phyloP scores from a whole-genome alignment of 176 grass and related monocot genomes.

The Canna indica region DNA sequence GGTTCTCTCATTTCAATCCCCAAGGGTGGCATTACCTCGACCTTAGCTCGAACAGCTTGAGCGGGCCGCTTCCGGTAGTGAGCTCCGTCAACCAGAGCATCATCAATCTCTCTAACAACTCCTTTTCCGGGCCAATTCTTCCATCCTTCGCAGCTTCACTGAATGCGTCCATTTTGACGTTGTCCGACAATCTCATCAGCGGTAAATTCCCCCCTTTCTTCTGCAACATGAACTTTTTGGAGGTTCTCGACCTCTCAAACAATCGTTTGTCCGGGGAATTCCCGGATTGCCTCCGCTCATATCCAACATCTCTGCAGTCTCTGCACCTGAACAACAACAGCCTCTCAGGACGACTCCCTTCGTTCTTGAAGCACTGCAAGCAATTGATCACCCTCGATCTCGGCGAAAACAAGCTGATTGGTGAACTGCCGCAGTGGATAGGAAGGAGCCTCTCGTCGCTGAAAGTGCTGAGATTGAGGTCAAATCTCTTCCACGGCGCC shows the following conservation, averaged over 20 bases:
- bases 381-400: not conserved
- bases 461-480: not conserved
- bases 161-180: not conserved
- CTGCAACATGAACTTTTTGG: not conserved
- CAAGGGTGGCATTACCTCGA: not conserved
- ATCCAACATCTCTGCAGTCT: too few species aligned
- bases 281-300: too few species aligned
- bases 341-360: not conserved
- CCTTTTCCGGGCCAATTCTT: not conserved
- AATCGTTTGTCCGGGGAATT: conserved; percentile 1
- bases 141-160: not conserved
- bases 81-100: not conserved
- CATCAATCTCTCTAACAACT: not conserved
- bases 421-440: not conserved
- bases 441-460: not conserved
- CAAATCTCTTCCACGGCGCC: not conserved
- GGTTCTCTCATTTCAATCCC: too few species aligned
- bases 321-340: conserved; percentile 1
- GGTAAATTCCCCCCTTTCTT: not conserved
- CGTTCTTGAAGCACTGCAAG: not conserved
- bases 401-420: not conserved
- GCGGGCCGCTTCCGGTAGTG: not conserved
- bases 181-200: not conserved
- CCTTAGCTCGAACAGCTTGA: not conserved
- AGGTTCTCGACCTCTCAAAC: not conserved